Percentiles rank a stretch among this genome's conserved stretches.
Evolutionary conservation across 2,329 filamentous ascomycete genomes (phyloP).

Genomic region (Byssoonygena ceratinophila): DNA sequence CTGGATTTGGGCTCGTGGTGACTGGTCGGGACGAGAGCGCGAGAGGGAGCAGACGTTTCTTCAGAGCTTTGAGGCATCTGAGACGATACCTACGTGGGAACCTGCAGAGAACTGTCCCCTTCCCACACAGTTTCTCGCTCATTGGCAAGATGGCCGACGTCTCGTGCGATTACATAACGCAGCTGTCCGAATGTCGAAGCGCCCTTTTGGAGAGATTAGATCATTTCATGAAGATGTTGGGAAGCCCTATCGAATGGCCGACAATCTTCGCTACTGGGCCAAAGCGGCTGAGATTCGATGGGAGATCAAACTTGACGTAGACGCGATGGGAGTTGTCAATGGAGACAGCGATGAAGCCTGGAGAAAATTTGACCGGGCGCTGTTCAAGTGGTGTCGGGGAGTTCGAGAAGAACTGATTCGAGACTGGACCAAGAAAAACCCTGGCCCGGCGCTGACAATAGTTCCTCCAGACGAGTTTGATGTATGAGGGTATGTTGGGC

Average conservation of each 20-base stretch:
- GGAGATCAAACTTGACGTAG: constrained; percentile 72
- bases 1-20: constrained; percentile 70
- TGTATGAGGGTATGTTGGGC: constrained; percentile 3
- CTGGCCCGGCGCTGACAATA: neutral
- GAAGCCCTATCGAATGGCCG: constrained; percentile 86
- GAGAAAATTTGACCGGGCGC: constrained; percentile 70
- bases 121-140: constrained; percentile 58
- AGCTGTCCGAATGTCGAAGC: constrained; percentile 69
- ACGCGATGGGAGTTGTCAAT: constrained; percentile 78
- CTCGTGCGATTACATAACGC: constrained; percentile 85
- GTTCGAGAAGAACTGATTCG: constrained; percentile 73
- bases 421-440: constrained; percentile 47
- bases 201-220: constrained; percentile 81
- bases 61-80: constrained; percentile 52
- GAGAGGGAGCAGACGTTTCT: constrained; percentile 76
- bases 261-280: constrained; percentile 91
- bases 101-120: constrained; percentile 39
- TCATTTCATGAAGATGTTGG: constrained; percentile 82
- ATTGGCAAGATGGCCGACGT: constrained; percentile 66
- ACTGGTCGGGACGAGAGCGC: constrained; percentile 65
- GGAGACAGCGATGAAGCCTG: constrained; percentile 57
- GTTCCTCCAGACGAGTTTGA: constrained; percentile 2
- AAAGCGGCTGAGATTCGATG: constrained; percentile 92
- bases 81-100: constrained; percentile 57
- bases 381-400: constrained; percentile 70